These are phyloP conservation scores for Aspergillus incahuasiensis DNA, from an alignment of 495 filamentous ascomycete genomes.

Conservation along the genomic window DNA sequence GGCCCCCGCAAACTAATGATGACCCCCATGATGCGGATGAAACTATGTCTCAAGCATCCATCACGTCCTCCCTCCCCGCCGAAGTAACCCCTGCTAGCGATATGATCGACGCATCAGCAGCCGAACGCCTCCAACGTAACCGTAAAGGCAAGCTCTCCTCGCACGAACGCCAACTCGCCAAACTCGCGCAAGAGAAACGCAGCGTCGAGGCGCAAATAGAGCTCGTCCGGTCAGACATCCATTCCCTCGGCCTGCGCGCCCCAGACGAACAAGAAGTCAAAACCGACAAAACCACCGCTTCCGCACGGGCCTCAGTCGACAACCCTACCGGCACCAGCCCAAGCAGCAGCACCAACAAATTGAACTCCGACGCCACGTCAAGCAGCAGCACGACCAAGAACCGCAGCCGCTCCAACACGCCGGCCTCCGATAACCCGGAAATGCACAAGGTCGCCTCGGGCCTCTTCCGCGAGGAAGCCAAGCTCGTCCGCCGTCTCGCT, in stretches of 20 bases:
- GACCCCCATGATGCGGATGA: constrained; percentile 26
- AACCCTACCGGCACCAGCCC: constrained; percentile 16
- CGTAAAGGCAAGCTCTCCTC: constrained; percentile 38
- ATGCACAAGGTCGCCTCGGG: constrained; percentile 28
- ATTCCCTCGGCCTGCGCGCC: constrained; percentile 26
- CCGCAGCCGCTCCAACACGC: constrained; percentile 9
- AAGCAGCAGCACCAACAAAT: constrained; percentile 10
- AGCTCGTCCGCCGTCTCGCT: constrained; percentile 16
- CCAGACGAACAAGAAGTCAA: constrained; percentile 40
- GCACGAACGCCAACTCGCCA: constrained; percentile 69
- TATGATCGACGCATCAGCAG: constrained; percentile 18
- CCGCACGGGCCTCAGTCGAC: constrained; percentile 12
- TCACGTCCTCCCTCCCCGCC: constrained; percentile 17
- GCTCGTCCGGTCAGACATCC: constrained; percentile 37
- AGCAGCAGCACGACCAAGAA: constrained; percentile 11
- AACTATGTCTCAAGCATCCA: constrained; percentile 20
- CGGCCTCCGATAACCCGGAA: neutral
- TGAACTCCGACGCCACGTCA: neutral
- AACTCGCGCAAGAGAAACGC: constrained; percentile 64
- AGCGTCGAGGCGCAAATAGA: constrained; percentile 67
- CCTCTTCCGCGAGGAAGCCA: constrained; percentile 33
- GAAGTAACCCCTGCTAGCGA: constrained; percentile 16
- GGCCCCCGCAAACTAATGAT: neutral
- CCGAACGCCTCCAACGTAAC: constrained; percentile 26
- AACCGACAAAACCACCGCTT: constrained; percentile 21